Base-by-base conservation (phyloP, 2,329 filamentous ascomycete species). In the Drechslerella dactyloides region DNA sequence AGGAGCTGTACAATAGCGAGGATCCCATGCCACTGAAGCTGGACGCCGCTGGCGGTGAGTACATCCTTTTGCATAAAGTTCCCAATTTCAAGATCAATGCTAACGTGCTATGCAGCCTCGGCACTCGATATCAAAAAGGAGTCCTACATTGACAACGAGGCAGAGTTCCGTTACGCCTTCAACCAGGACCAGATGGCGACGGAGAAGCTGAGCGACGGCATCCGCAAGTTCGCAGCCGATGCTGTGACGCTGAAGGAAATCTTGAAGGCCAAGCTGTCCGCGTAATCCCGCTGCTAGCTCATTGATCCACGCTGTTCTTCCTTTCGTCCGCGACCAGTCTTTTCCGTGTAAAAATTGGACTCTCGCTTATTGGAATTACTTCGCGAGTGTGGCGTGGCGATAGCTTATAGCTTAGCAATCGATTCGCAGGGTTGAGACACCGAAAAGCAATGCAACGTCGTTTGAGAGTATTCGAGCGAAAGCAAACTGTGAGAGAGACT, bases 151-250 rank as follows among this genome's bases (percentile, higher is more conserved):
- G 87, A 89, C 80, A 85, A 94, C 82, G 94, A 99, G 87, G 78
- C 92, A 60, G 79, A 82, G 55, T 99, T 97, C 93, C 92, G 94
- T 81, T 99, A 97, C 85, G 90, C 93, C 83, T 96, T 99, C 88
- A 99, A 99, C 86, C 94, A 99, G 86, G 92, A 99, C 80, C 90
- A 93, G 82, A 99, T 99, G 94, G 94, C 91, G 75, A 91, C 96
- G 76, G 93, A 97, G 89, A 99, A 99, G 90, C 88, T 99, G 78
- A 90, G 93, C 74, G 94, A 99, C 84, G 94, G 94, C 83, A 99
- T 99, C 85, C 96, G 91, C 86, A 97, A 97, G 85, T 99, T 99
- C 79, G 93, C 94, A 69, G 94, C 94, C 77, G 94, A 99, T 79
- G 93, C 94, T 76, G 84, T 93, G 76, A 96, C 91, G 72, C 88